phyloP scores from a whole-genome alignment of 768 basidiomycete species.

The Leccinum sublutescens region DNA sequence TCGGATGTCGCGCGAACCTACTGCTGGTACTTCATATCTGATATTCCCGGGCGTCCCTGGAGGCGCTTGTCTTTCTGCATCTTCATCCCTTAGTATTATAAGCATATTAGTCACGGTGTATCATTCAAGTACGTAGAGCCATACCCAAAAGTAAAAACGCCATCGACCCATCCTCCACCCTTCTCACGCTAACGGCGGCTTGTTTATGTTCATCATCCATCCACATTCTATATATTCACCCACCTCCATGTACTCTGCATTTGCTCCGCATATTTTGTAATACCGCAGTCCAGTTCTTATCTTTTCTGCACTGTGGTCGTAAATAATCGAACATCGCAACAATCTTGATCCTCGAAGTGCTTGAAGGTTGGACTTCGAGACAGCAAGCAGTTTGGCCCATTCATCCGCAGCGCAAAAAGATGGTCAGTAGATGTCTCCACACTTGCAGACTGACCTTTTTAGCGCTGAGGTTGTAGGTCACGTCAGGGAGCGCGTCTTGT shows the following conservation, averaged over 20 bases:
- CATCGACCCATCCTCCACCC: neutral
- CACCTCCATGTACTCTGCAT: neutral
- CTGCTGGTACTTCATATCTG: constrained; percentile 7
- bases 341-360: neutral
- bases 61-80: constrained; percentile 8
- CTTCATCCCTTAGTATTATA: constrained; percentile 16
- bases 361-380: neutral
- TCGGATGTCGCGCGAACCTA: neutral
- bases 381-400: neutral
- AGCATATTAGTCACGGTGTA: constrained; percentile 19
- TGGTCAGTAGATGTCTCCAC: constrained; percentile 8
- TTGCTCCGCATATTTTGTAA: constrained; percentile 11
- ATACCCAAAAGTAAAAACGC: constrained; percentile 9
- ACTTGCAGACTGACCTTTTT: neutral
- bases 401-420: constrained; percentile 2
- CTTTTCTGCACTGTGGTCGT: neutral
- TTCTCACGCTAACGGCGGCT: constrained; percentile 6
- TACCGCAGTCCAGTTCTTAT: neutral
- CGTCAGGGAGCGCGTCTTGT: neutral
- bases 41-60: neutral
- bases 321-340: constrained; percentile 6
- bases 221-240: constrained; percentile 15
- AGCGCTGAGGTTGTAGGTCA: neutral
- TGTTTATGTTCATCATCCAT: constrained; percentile 1
- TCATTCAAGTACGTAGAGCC: constrained; percentile 23